A percentile compares a stretch with the other conserved stretches of the same genome.
Conservation (phyloP, 495 filamentous ascomycete species). For the Articulospora tetracladia region DNA sequence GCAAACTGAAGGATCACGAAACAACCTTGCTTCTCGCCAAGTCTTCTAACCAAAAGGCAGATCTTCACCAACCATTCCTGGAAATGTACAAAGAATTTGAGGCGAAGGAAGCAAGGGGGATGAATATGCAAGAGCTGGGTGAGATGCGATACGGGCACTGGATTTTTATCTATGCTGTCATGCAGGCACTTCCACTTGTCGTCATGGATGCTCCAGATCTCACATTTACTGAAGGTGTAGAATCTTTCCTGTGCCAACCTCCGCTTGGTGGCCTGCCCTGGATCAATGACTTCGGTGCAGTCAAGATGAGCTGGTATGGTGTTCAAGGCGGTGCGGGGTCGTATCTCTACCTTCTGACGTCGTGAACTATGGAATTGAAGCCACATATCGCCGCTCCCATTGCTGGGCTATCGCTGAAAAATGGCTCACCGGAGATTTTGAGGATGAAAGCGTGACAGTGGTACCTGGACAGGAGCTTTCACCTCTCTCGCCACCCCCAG, state of each 20-base stretch:
- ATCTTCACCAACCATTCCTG: slow-evolving; percentile 62
- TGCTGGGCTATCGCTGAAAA: slow-evolving; percentile 83
- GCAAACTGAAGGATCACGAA: slow-evolving; percentile 74
- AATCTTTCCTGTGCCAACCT: slow-evolving; percentile 95
- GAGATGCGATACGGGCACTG: slow-evolving; percentile 84
- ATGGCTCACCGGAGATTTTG: slow-evolving; percentile 42
- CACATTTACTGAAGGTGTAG: slow-evolving; percentile 73
- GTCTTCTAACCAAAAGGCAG: slow-evolving; percentile 70
- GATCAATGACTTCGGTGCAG: slow-evolving; percentile 64
- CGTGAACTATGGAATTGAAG: slow-evolving; percentile 85
- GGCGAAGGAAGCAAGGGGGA: slow-evolving; percentile 65
- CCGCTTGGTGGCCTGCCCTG: slow-evolving; percentile 80
- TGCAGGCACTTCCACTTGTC: slow-evolving; percentile 87
- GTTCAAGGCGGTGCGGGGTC: slow-evolving; percentile 64
- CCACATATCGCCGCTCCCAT: slow-evolving; percentile 84
- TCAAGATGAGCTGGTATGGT: slow-evolving; percentile 74
- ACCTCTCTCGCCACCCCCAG: slow-evolving; percentile 21
- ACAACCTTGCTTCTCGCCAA: slow-evolving; percentile 66
- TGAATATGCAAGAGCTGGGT: slow-evolving; percentile 64
- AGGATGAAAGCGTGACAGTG: not conserved
- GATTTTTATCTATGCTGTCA: slow-evolving; percentile 89
- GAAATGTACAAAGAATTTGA: slow-evolving; percentile 82
- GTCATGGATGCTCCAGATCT: slow-evolving; percentile 83
- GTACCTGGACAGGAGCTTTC: not conserved
- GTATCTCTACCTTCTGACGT: slow-evolving; percentile 78